Evolutionary conservation across 2,329 filamentous ascomycete genomes (phyloP), one percentile per base, ranked within the genome.

Genomic region (Aspergillus versicolor): DNA sequence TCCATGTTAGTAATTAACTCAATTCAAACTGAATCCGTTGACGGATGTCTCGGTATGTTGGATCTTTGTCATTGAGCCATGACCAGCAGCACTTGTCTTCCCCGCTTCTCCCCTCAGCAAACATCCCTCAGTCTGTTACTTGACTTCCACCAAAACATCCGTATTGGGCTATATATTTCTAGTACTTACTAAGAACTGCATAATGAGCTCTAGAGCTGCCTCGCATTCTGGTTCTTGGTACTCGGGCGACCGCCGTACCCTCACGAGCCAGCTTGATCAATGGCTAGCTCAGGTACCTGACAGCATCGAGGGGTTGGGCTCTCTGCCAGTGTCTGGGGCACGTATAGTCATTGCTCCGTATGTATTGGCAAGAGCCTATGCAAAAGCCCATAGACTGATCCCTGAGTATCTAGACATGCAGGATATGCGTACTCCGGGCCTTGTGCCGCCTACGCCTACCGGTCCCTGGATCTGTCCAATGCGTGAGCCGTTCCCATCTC

Each of bases 361-460:
- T 81, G 89, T 66, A 44, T 17, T 51, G 43, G 17, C 22, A 30
- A 13, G 46, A 30, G 19, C 27, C 32, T n/a, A 17, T 49, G 12
- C 11, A 11, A 15, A 5, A 24, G 8, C 38, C n/a, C 21, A 21
- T 34, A 59, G 59, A 50, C 60, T 70, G 49, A 60, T 47, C 6
- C 27, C 13, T 41, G 24, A 19, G 19, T 27, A 56, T 52, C 65
- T 67, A 97, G 93, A 59, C 94, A 99, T 74, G 94, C 94, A 58
- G 94, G 94, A 60, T 99, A 96, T 77, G 79, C 84, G 2, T 97
- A 93, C 79, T 99, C 94, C 4, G 94, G 94, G 7, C 85, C 88
- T 40, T 93, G 91, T 64, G 94, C 94, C 43, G 94, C 92, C 43
- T 97, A 91, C 87, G 94, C 94, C 8, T 99, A 97, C 77, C 94